Conservation (phyloP, 352 stramenopile species). For the Pythium oligandrum region DNA sequence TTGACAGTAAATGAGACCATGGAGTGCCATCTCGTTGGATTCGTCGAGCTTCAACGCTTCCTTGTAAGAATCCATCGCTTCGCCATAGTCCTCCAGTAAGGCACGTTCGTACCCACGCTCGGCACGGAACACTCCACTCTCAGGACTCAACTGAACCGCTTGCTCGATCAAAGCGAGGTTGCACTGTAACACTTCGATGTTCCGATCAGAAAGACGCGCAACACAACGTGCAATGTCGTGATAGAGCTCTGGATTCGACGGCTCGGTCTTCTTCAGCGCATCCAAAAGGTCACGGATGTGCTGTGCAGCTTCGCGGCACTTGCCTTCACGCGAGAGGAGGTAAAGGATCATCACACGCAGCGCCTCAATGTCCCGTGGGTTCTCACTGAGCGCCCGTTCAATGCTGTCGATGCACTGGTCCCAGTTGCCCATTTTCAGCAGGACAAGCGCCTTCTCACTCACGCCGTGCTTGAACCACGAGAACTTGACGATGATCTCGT, state of each 20-base stretch:
- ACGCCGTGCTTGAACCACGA: constrained; percentile 82
- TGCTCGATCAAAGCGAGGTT: constrained; percentile 67
- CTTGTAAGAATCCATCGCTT: constrained; percentile 85
- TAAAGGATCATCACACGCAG: constrained; percentile 61
- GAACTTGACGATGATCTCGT: constrained; percentile 76
- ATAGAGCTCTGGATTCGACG: constrained; percentile 63
- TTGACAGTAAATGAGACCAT: constrained; percentile 91
- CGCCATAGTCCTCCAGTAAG: constrained; percentile 64
- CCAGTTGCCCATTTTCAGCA: constrained; percentile 85
- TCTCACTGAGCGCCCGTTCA: constrained; percentile 62
- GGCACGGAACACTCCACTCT: constrained; percentile 56
- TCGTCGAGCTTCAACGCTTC: constrained; percentile 84
- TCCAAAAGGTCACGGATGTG: constrained; percentile 62
- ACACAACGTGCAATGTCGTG: constrained; percentile 59
- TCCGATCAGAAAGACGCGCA: constrained; percentile 54
- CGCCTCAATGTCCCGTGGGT: constrained; percentile 65
- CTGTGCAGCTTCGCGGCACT: constrained; percentile 42
- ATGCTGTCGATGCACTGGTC: constrained; percentile 80
- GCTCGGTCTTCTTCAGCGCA: constrained; percentile 63
- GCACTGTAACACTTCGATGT: constrained; percentile 65
- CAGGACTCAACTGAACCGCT: constrained; percentile 51
- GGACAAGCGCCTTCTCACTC: constrained; percentile 72
- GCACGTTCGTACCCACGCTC: constrained; percentile 80
- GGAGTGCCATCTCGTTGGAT: constrained; percentile 83
- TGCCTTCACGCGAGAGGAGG: constrained; percentile 61